Evolutionary conservation across 495 filamentous ascomycete genomes (phyloP), one percentile per base, ranked within the genome.

Genomic region (Staphylotrichum longicolle): DNA sequence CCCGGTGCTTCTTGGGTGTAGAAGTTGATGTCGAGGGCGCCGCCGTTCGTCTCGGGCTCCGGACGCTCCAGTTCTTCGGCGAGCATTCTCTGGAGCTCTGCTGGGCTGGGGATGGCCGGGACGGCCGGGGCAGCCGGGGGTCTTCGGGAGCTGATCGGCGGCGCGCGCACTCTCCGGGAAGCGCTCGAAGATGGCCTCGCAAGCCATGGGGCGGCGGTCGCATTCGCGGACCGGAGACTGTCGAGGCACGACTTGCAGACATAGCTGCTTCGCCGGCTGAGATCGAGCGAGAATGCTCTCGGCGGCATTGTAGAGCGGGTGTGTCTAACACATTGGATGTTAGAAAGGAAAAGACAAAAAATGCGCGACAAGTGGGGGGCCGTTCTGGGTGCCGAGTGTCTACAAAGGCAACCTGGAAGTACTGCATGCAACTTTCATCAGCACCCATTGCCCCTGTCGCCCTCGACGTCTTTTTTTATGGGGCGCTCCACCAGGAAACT

Each of bases 1-100:
- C 83, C 77, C 42, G 70, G 32, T 35, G 68, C 63, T 53, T 82
- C 80, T 65, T 87, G 67, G 41, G 77, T 66, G 47, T 72, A 80
- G 60, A 74, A 80, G 10, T 72, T 74, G 35, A 80, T 67, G 5
- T 68, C 42, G 50, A 75, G n/a, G 3, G 39, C 30, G 4, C 51
- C 44, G 35, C 55, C 40, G 48, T 46, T 10, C 1, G 50, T 48
- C 3, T 55, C 1, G 27, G 63, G 35, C 11, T 53, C 61, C 49
- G 47, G 45, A 30, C 52, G 59, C 7, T 61, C 48, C 2, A 51
- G 39, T 12, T 61, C 63, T 44, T 66, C 60, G 30, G 33, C 30
- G n/a, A 66, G 56, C 10, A 66, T 56, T 14, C 52, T 39, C 30
- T 60, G 39, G 1, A 62, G 46, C 34, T 58, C 52, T 3, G 48